Conservation (phyloP, 1,284 basidiomycete species). For the Taiwanofungus camphoratus region DNA sequence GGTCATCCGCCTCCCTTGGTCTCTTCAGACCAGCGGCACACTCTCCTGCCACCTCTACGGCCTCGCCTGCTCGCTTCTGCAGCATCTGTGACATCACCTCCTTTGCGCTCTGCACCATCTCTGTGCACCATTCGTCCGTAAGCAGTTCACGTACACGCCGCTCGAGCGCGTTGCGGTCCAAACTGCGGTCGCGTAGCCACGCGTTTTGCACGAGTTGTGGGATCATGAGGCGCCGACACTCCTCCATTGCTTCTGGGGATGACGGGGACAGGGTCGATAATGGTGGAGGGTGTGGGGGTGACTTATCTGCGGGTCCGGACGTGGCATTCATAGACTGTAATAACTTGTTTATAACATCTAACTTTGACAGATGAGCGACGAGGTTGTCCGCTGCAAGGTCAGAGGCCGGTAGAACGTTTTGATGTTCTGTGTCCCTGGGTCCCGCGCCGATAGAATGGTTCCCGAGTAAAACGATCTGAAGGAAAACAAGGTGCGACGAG, state of each 20-base stretch:
- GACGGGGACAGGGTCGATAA: neutral
- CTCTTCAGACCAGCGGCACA: slow-evolving; percentile 4
- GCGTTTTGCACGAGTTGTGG: slow-evolving; percentile 22
- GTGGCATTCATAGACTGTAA: neutral
- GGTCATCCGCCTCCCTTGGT: neutral
- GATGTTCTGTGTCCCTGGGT: too few relatives aligned
- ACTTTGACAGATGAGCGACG: neutral
- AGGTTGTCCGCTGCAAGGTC: neutral
- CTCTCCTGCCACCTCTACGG: neutral
- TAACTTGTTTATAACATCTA: neutral
- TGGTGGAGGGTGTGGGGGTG: neutral
- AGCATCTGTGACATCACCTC: slow-evolving; percentile 17
- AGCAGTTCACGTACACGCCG: slow-evolving; percentile 15
- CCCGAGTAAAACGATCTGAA: too few relatives aligned
- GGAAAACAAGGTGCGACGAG: too few relatives aligned
- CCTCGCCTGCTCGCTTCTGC: neutral
- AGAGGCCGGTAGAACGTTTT: neutral
- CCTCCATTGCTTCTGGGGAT: neutral
- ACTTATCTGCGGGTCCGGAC: neutral
- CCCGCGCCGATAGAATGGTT: too few relatives aligned
- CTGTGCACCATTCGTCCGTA: slow-evolving; percentile 21
- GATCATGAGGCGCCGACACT: slow-evolving; percentile 13
- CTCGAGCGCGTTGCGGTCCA: slow-evolving; percentile 15
- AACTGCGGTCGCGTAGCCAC: slow-evolving; percentile 17
- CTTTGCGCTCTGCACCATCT: slow-evolving; percentile 20